Percentiles rank a stretch among this genome's conserved stretches.
Evolutionary conservation across 1,139 yeast species (phyloP).

Genomic region (Kodamaea sp.): DNA sequence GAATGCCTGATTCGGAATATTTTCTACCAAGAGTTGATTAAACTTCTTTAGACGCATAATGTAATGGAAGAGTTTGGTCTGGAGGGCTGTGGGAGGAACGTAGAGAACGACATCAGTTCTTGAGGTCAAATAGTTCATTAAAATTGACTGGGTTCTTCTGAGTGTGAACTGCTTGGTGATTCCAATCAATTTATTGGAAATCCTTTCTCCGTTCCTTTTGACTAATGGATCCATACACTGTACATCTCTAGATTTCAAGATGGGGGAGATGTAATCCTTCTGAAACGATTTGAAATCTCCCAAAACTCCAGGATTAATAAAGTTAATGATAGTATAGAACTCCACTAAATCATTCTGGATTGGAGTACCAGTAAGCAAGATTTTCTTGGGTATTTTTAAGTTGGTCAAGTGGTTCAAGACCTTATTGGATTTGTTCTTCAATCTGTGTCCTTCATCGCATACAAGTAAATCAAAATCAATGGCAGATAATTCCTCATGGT

Average conservation of each 20-base stretch:
- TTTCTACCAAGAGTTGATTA: conserved; percentile 22
- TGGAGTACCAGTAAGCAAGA: conserved; percentile 88
- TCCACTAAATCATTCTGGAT: conserved; percentile 89
- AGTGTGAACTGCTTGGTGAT: conserved; percentile 69
- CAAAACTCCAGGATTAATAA: conserved; percentile 79
- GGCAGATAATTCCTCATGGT: conserved; percentile 53
- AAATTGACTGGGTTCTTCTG: conserved; percentile 66
- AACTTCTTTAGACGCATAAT: conserved; percentile 49
- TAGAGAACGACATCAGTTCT: conserved; percentile 79
- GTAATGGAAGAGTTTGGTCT: conserved; percentile 53
- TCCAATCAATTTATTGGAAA: conserved; percentile 60
- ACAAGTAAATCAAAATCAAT: conserved; percentile 69
- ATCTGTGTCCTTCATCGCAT: conserved; percentile 94
- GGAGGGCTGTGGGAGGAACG: conserved; percentile 71
- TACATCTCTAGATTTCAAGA: conserved; percentile 70
- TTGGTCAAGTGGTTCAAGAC: conserved; percentile 62
- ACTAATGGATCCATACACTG: conserved; percentile 56
- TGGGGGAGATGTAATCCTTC: conserved; percentile 67
- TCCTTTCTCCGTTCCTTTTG: conserved; percentile 57
- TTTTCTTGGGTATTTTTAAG: conserved; percentile 56
- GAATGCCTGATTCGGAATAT: conserved; percentile 48
- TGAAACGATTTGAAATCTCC: conserved; percentile 69
- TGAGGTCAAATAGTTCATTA: conserved; percentile 69
- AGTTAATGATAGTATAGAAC: conserved; percentile 77
- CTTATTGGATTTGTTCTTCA: conserved; percentile 72